Conservation (phyloP, 345 rosid species). For the Hypericum perforatum region DNA sequence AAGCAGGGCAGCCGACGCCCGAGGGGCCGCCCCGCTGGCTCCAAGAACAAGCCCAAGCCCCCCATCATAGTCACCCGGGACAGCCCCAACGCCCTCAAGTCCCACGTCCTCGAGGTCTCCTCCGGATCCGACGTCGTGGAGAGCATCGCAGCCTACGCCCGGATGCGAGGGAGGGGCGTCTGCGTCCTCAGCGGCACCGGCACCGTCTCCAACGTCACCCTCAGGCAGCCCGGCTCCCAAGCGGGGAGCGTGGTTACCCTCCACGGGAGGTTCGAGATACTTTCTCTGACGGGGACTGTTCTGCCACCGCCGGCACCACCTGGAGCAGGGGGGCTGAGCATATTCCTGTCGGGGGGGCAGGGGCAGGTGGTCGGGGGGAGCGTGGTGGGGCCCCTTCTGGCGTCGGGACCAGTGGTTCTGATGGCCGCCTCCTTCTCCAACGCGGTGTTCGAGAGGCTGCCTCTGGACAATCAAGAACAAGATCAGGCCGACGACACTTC, state of each 20-base stretch:
- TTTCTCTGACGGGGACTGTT: conserved; percentile 64
- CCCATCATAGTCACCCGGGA: conserved; percentile 66
- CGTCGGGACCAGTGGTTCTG: conserved; percentile 58
- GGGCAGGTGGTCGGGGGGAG: conserved; percentile 80
- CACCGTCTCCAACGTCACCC: conserved; percentile 48
- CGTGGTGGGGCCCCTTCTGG: conserved; percentile 52
- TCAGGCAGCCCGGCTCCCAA: conserved; percentile 55
- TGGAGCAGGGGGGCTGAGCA: conserved; percentile 58
- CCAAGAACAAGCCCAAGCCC: conserved; percentile 66
- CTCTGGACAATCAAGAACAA: conserved; percentile 37
- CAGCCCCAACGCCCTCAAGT: conserved; percentile 66
- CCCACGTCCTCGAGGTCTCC: conserved; percentile 64
- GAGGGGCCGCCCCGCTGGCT: conserved; percentile 75
- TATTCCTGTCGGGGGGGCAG: conserved; percentile 64
- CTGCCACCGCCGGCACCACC: conserved; percentile 87
- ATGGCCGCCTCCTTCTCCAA: conserved; percentile 75
- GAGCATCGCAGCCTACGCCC: conserved; percentile 43
- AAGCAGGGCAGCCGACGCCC: conserved; percentile 38
- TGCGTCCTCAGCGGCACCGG: conserved; percentile 65
- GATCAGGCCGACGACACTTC: conserved; percentile 28
- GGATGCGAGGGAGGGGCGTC: conserved; percentile 66
- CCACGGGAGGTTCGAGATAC: conserved; percentile 78
- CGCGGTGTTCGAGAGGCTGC: conserved; percentile 67
- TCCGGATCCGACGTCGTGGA: conserved; percentile 57
- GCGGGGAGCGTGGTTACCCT: conserved; percentile 56